A percentile compares a stretch with the other conserved stretches of the same genome.
Evolutionary conservation across 2,329 filamentous ascomycete genomes (phyloP).

Genomic region (Exophiala xenobiotica): DNA sequence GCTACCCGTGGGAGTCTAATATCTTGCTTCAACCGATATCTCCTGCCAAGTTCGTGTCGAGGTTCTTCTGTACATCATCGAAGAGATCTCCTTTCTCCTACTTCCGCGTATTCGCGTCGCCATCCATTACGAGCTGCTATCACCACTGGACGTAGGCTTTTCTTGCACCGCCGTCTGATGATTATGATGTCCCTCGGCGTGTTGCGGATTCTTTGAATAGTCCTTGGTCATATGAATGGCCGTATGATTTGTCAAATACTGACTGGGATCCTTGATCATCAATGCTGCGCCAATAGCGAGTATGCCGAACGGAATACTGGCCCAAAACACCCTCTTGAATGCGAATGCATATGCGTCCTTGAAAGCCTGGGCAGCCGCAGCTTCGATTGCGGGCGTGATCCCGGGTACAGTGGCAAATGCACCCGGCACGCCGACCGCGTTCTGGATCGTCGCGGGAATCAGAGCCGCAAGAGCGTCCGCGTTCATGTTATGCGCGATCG

Average conservation of each 20-base stretch:
- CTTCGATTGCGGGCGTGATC: slow-evolving; percentile 8
- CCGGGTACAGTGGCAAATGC: slow-evolving; percentile 7
- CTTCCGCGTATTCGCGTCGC: too few relatives aligned
- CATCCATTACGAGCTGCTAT: too few relatives aligned
- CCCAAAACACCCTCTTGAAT: slow-evolving; percentile 11
- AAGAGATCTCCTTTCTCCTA: too few relatives aligned
- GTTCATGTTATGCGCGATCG: background rate
- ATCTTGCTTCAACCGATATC: too few relatives aligned
- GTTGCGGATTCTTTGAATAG: background rate
- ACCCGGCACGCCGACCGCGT: slow-evolving; percentile 4
- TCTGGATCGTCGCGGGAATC: slow-evolving; percentile 7
- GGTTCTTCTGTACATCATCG: too few relatives aligned
- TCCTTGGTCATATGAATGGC: background rate
- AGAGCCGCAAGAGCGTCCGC: background rate
- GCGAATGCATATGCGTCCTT: slow-evolving; percentile 7
- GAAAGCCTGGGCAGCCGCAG: background rate
- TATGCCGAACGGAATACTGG: slow-evolving; percentile 15
- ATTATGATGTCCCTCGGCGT: too few relatives aligned
- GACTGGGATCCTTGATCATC: slow-evolving; percentile 5
- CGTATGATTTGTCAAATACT: background rate
- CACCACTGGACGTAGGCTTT: too few relatives aligned
- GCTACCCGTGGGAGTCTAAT: too few relatives aligned
- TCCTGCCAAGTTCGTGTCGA: too few relatives aligned
- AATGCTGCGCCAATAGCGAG: slow-evolving; percentile 5
- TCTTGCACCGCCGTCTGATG: too few relatives aligned